These are phyloP conservation scores for Cyberlindnera sargentensis DNA, from an alignment of 805 yeast species.

Conservation along the genomic window DNA sequence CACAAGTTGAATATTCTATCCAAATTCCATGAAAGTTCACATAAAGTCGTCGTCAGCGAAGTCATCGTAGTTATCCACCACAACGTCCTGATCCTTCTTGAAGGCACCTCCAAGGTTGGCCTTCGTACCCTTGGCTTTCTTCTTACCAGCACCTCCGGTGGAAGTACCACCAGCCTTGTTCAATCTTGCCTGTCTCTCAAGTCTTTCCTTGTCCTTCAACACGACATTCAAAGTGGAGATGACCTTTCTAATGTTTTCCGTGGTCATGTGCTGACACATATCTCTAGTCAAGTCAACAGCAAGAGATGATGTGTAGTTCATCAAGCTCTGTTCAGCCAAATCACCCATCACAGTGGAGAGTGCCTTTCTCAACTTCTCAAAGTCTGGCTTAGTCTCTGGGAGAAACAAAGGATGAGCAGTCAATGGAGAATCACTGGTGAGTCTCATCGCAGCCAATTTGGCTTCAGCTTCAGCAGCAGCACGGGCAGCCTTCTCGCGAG, in stretches of 20 bases:
- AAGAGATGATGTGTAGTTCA: slow-evolving; percentile 67
- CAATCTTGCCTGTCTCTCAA: slow-evolving; percentile 83
- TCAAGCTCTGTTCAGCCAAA: slow-evolving; percentile 51
- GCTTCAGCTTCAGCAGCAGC: slow-evolving; percentile 30
- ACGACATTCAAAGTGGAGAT: slow-evolving; percentile 76
- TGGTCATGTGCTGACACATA: slow-evolving; percentile 68
- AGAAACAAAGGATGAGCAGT: slow-evolving; percentile 76
- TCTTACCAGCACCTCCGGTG: slow-evolving; percentile 91
- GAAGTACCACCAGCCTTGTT: slow-evolving; percentile 80
- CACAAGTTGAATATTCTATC: no score
- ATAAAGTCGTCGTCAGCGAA: slow-evolving; percentile 79
- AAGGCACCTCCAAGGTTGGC: slow-evolving; percentile 57
- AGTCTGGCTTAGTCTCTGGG: slow-evolving; percentile 75
- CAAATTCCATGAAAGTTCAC: slow-evolving; percentile 28
- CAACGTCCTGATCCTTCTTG: slow-evolving; percentile 62
- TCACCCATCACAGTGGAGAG: slow-evolving; percentile 53
- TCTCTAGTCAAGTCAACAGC: slow-evolving; percentile 86
- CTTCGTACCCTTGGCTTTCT: slow-evolving; percentile 70
- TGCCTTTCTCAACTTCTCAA: slow-evolving; percentile 68
- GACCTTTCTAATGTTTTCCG: slow-evolving; percentile 81
- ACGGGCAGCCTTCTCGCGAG: slow-evolving; percentile 32
- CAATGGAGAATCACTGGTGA: slow-evolving; percentile 55
- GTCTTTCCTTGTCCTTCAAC: slow-evolving; percentile 78
- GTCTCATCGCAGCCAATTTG: slow-evolving; percentile 18
- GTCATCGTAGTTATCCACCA: slow-evolving; percentile 45